A percentile compares a stretch with the other conserved stretches of the same genome.
These are phyloP conservation scores for Pleurotus eryngii DNA, from an alignment of 768 basidiomycete species.

Conservation along the genomic window DNA sequence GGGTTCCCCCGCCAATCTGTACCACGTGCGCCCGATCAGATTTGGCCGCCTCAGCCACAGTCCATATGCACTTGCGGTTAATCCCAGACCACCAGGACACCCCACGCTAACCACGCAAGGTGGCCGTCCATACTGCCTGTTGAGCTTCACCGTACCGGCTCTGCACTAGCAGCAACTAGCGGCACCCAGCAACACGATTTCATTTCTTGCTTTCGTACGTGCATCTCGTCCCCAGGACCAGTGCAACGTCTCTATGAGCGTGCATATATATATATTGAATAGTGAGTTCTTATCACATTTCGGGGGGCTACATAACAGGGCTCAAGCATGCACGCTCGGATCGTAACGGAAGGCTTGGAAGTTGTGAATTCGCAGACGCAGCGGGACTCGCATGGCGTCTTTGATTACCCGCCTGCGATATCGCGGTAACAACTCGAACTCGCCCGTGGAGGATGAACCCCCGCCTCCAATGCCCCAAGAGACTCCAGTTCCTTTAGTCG, in stretches of 20 bases:
- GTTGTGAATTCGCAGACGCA: background rate
- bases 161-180: background rate
- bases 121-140: slow-evolving; percentile 3
- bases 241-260: background rate
- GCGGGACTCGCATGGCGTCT: background rate
- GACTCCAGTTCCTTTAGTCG: slow-evolving; percentile 15
- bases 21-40: too few species aligned
- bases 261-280: background rate
- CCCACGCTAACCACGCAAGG: background rate
- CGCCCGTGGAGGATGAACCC: background rate
- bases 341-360: background rate
- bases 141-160: background rate
- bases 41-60: too few species aligned
- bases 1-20: too few species aligned
- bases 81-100: background rate
- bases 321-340: background rate
- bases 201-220: background rate
- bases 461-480: background rate
- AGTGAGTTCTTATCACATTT: background rate
- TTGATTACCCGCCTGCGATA: slow-evolving; percentile 6
- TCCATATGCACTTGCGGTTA: background rate
- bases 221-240: too few species aligned
- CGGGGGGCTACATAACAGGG: background rate
- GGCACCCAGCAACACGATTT: background rate
- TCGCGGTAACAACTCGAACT: background rate